Base-by-base conservation (phyloP, 208 protist species). In the Tritrichomonas musculus region DNA sequence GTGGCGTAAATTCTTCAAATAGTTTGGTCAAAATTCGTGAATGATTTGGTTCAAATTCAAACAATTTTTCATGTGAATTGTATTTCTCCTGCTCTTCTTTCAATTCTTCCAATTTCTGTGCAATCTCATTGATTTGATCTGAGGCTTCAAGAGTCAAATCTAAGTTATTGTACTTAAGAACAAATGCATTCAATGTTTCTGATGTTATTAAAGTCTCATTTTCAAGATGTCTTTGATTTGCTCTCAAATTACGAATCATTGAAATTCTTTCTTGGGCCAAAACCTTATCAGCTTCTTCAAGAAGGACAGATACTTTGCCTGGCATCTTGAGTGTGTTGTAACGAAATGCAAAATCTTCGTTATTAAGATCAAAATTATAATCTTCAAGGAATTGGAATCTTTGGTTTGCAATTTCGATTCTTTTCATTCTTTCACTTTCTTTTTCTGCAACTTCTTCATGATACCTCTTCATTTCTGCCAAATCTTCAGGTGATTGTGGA, bases 301-400 rank as follows among this genome's bases (percentile, higher is more conserved):
- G 41, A 17, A 88, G 33, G 14, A 36, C 3, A 13, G 77, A 57
- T 22, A 88, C 39, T 57, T 88, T 88, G 4, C 5, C 20, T 39
- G 77, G 77, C 77, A 88, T 88, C 39, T 88, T 41, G 33, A 44
- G 13, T 44, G 47, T 88, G 4, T 88, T 57, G 17, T 57, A 88
- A 27, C 47, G 27, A 39, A 33, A 57, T 14, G 33, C 41, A 22
- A 53, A 53, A 33, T 88, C 77, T 57, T 88, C 77, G n/a, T 88
- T 57, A 39, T 25, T 33, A 39, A 88, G 33, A 20, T 88, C 77
- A 33, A 55, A 88, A 39, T 88, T 13, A 47, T 53, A 88, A 27
- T 88, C 77, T 88, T 88, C 77, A 20, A 88, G 27, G 47, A 88
- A 88, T 53, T 1, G 33, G 9, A 88, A 88, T 36, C 77, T 53